These are phyloP conservation scores for Chaetothyriales sp. DNA, from an alignment of 2,329 filamentous ascomycete species.

Conservation along the genomic window DNA sequence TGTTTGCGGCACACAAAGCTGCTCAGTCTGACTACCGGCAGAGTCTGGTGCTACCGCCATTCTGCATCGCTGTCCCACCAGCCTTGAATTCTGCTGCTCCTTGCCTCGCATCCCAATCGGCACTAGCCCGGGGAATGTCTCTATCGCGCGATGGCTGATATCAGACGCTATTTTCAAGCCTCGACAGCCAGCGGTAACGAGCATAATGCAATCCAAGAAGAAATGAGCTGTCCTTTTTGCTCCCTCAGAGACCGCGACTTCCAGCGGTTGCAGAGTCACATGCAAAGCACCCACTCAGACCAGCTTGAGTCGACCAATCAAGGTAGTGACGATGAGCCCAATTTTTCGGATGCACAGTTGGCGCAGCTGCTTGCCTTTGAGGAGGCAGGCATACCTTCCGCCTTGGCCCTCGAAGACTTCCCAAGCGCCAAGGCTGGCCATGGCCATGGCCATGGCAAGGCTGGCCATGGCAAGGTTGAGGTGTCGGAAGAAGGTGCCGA, in stretches of 20 bases:
- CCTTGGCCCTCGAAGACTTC: slow-evolving; percentile 11
- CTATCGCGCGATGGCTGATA: not conserved
- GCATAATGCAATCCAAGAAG: slow-evolving; percentile 2
- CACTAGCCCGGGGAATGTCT: not conserved
- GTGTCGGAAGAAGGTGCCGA: not conserved
- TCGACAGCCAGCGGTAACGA: not conserved
- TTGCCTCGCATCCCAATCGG: not conserved
- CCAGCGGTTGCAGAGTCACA: slow-evolving; percentile 7
- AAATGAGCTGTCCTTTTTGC: slow-evolving; percentile 10
- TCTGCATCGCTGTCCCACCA: no score
- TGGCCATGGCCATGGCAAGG: not conserved
- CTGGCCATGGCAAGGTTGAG: slow-evolving; percentile 3
- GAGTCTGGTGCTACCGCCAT: no score
- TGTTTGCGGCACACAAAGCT: no score
- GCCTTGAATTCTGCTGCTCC: not conserved
- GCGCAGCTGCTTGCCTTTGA: slow-evolving; percentile 16
- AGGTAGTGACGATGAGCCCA: not conserved
- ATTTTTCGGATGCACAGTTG: slow-evolving; percentile 9
- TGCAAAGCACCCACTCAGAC: slow-evolving; percentile 5
- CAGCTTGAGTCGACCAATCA: not conserved
- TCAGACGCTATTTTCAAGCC: not conserved
- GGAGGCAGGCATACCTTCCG: slow-evolving; percentile 13
- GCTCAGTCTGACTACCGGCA: no score
- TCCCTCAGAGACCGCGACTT: slow-evolving; percentile 7
- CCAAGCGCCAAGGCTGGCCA: not conserved